Evolutionary conservation across 805 yeast genomes (phyloP), one percentile per base, ranked within the genome.

Genomic region (Yueomyces sp.): DNA sequence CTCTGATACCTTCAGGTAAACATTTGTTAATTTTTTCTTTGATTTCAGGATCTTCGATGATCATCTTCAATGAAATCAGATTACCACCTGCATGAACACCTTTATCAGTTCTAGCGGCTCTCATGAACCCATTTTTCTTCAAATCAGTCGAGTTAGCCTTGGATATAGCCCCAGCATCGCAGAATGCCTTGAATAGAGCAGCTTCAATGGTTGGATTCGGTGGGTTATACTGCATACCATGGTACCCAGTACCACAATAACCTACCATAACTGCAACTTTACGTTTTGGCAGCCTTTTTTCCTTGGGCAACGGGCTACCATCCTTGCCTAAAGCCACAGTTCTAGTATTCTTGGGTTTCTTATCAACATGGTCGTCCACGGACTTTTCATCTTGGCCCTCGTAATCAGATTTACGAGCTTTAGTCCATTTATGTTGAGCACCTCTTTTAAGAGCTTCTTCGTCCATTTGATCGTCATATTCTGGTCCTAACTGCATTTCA

Each of bases 21-120:
- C 68, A 60, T 2, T 69, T 63, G 62, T 92, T 92, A 63, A 92
- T 81, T 59, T 79, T 84, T 40, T 71, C 69, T 38, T 81, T 72
- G 42, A 86, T 73, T 44, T 85, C 81, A 11, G 71, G 76, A 37
- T 47, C 95, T 57, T 86, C 95, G 43, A 85, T 72, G 50, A 85
- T 84, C 71, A 90, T 64, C 59, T 90, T 90, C 52, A 83, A 68
- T 7, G 94, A 82, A 32, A 90, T 74, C 26, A 88, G 83, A 61
- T 90, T 90, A 12, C 96, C 96, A 1, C 96, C 95, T 8, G 97
- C 97, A 63, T 90, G 97, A 26, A 90, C 97, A 47, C 97, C 97
- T 63, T 90, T 90, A 62, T 90, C 97, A 2, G 90, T 83, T 65
- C 92, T 72, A 2, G 90, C 88, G 41, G 88, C 84, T 60, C 90